Evolutionary conservation across 208 protist genomes (phyloP).

Genomic region (Leishmania mexicana): DNA sequence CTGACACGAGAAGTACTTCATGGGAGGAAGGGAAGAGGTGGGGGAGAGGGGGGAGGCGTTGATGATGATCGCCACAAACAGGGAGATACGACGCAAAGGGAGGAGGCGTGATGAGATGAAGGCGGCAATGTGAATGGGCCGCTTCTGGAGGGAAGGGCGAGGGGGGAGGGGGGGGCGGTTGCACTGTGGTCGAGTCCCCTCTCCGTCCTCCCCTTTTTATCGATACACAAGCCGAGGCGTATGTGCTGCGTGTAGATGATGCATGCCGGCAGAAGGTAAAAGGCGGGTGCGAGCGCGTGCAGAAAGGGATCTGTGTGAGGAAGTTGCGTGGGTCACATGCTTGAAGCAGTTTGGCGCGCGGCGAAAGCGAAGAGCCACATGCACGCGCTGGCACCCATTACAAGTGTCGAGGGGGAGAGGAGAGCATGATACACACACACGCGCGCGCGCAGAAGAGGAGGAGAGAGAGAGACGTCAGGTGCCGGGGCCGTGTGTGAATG

Average conservation of each 20-base stretch:
- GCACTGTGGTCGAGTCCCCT: background rate
- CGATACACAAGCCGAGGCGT: background rate
- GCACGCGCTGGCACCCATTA: background rate
- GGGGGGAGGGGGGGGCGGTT: background rate
- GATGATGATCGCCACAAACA: background rate
- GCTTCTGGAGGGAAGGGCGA: background rate
- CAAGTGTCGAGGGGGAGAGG: background rate
- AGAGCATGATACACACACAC: background rate
- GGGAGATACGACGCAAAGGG: background rate
- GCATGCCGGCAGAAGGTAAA: background rate
- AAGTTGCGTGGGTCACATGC: background rate
- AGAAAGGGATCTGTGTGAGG: background rate
- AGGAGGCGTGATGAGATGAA: slow-evolving; percentile 4
- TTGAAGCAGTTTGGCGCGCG: background rate
- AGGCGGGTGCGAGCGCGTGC: background rate
- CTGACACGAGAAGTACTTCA: slow-evolving; percentile 86
- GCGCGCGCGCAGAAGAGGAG: background rate
- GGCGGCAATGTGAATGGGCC: background rate
- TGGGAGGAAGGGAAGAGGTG: slow-evolving; percentile 8
- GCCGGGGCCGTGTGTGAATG: background rate
- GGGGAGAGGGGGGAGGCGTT: background rate
- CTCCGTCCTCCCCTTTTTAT: no score
- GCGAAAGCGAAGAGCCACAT: background rate
- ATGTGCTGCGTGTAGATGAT: background rate
- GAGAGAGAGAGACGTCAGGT: background rate